Evolutionary conservation across 2,329 filamentous ascomycete genomes (phyloP).

Genomic region (Alternaria atra): DNA sequence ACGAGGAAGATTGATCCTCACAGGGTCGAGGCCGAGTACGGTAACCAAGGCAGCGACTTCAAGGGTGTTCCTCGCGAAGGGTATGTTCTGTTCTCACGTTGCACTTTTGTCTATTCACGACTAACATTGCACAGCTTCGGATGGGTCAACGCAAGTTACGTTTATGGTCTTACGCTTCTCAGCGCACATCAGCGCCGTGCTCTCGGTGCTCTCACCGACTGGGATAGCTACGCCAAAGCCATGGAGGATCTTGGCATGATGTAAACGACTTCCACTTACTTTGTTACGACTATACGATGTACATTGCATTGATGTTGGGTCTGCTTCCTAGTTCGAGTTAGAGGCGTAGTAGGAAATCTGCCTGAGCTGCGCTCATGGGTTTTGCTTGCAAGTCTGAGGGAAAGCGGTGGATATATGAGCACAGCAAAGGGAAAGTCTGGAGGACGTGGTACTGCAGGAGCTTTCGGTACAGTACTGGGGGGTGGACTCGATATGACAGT

Average conservation of each 20-base stretch:
- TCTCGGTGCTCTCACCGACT: conserved; percentile 86
- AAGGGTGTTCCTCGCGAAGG: conserved; percentile 96
- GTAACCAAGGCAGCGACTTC: conserved; percentile 94
- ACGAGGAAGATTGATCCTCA: conserved; percentile 90
- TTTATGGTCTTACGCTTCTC: conserved; percentile 88
- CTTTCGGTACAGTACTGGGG: not conserved
- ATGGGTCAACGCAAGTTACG: conserved; percentile 98
- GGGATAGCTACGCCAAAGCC: conserved; percentile 81
- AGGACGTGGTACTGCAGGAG: not conserved
- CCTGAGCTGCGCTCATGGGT: not conserved
- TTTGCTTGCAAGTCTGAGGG: not conserved
- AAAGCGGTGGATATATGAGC: not conserved
- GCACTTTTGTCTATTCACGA: not conserved
- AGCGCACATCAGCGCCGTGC: conserved; percentile 90
- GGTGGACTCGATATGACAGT: not conserved
- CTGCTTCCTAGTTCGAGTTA: not conserved
- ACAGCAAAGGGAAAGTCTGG: not conserved
- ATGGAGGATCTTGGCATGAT: conserved; percentile 51
- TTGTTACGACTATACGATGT: conserved; percentile 16
- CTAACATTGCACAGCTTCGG: conserved; percentile 74
- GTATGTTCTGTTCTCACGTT: conserved; percentile 64
- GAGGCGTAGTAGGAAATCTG: conserved; percentile 1
- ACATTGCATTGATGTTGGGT: conserved; percentile 12
- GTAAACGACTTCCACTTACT: conserved; percentile 3
- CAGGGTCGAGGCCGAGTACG: conserved; percentile 94